Conservation (phyloP, 2,329 filamentous ascomycete species). For the Monosporascus sp. region DNA sequence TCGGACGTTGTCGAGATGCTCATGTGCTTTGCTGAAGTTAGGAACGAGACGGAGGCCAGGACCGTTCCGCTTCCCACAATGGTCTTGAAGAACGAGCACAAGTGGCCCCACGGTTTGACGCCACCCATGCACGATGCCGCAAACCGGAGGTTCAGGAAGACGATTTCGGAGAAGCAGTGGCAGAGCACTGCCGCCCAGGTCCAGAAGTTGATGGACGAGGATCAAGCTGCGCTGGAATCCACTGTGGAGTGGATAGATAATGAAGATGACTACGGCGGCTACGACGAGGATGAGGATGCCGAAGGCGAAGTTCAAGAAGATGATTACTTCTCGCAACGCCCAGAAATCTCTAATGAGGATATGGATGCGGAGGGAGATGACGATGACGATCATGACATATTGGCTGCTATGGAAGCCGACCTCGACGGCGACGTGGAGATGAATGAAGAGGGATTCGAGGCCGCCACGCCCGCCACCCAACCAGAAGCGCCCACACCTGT, state of each 20-base stretch:
- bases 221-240: conserved; percentile 56
- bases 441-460: conserved; percentile 19
- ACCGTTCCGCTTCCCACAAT: conserved; percentile 65
- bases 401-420: conserved; percentile 27
- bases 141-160: conserved; percentile 77
- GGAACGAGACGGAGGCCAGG: conserved; percentile 60
- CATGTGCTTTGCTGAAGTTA: conserved; percentile 65
- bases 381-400: conserved; percentile 34
- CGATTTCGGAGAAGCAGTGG: conserved; percentile 76
- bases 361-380: conserved; percentile 39
- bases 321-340: conserved; percentile 31
- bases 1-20: conserved; percentile 89
- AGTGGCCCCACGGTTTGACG: conserved; percentile 81
- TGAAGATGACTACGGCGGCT: conserved; percentile 30
- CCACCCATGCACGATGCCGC: conserved; percentile 83
- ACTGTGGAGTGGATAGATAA: conserved; percentile 62
- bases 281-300: conserved; percentile 40
- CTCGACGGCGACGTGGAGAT: conserved; percentile 30
- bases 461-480: conserved; percentile 38
- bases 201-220: conserved; percentile 65
- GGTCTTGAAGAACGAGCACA: conserved; percentile 58
- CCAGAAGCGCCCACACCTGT: conserved; percentile 42
- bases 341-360: conserved; percentile 57
- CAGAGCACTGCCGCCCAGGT: conserved; percentile 80
- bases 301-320: conserved; percentile 53